Conservation (phyloP, 1,139 yeast genomes). For the Suhomyces anneliseae region DNA sequence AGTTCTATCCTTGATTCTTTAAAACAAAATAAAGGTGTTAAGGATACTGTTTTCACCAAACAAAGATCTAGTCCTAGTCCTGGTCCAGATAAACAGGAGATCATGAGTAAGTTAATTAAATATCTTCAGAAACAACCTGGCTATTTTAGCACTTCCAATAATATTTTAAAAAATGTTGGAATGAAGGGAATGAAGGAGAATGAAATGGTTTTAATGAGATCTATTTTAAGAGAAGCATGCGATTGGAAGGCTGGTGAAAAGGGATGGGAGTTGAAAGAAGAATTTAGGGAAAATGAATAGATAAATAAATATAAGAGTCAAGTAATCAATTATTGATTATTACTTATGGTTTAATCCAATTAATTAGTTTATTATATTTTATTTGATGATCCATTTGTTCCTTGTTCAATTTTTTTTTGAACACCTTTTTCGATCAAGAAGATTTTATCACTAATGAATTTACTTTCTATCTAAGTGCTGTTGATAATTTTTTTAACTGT, state of each 20-base stretch:
- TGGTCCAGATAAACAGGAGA: slow-evolving; percentile 28
- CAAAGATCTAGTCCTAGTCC: slow-evolving; percentile 21
- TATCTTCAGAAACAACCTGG: slow-evolving; percentile 36
- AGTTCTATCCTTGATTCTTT: slow-evolving; percentile 37
- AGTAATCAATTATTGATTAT: too few species aligned
- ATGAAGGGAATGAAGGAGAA: slow-evolving; percentile 49
- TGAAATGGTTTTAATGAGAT: slow-evolving; percentile 64
- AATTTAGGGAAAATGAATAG: slow-evolving; percentile 27
- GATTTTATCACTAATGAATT: too few species aligned
- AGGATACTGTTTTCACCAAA: slow-evolving; percentile 9
- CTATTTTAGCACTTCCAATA: slow-evolving; percentile 54
- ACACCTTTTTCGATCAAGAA: too few species aligned
- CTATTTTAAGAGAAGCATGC: slow-evolving; percentile 69
- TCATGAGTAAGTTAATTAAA: slow-evolving; percentile 34
- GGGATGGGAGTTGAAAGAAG: slow-evolving; percentile 69
- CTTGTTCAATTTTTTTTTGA: too few species aligned
- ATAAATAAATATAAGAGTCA: too few species aligned
- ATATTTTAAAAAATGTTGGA: slow-evolving; percentile 53
- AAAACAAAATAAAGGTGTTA: slow-evolving; percentile 17
- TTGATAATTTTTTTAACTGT: too few species aligned
- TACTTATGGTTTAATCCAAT: too few species aligned
- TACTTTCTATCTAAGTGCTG: too few species aligned
- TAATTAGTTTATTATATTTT: too few species aligned
- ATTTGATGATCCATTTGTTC: too few species aligned
- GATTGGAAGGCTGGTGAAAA: slow-evolving; percentile 57